Percentiles rank a stretch among this genome's conserved stretches.
Conservation (phyloP, 345 rosid genomes). For the Aurinia saxatilis region DNA sequence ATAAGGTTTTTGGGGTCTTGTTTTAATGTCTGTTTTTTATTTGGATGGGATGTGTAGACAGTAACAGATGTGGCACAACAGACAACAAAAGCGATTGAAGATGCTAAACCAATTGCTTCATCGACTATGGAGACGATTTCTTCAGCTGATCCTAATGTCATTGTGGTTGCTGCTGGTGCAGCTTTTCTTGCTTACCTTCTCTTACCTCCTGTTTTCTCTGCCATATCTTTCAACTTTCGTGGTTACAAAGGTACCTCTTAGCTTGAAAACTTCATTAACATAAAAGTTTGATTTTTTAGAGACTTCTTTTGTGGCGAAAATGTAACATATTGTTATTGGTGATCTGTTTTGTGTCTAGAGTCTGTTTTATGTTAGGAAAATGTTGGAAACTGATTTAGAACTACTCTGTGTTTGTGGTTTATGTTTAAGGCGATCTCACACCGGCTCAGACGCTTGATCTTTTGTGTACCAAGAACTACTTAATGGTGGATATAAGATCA, state of each 20-base stretch:
- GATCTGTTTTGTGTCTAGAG: background rate
- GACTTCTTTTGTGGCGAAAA: background rate
- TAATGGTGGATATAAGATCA: constrained; percentile 77
- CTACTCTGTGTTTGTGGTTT: background rate
- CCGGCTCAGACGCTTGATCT: constrained; percentile 87
- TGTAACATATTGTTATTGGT: background rate
- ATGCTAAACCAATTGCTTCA: constrained; percentile 74
- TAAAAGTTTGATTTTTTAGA: background rate
- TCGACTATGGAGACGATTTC: constrained; percentile 69
- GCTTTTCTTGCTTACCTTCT: constrained; percentile 60
- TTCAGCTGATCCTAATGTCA: constrained; percentile 62
- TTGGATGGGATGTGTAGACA: constrained; percentile 38
- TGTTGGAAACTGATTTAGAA: background rate
- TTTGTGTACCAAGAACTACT: constrained; percentile 40
- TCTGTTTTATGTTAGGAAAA: background rate
- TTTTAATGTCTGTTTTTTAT: background rate
- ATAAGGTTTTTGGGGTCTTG: background rate
- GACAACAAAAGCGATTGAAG: constrained; percentile 57
- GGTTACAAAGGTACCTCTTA: constrained; percentile 71
- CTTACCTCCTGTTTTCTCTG: constrained; percentile 76
- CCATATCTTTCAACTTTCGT: constrained; percentile 59
- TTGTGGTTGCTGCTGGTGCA: constrained; percentile 68
- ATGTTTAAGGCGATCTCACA: constrained; percentile 59
- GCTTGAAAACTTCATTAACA: background rate
- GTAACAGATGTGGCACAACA: constrained; percentile 71